Percentiles rank a stretch among this genome's conserved stretches.
phyloP scores from a whole-genome alignment of 1,139 yeast genomes.

The Pichia sp. region DNA sequence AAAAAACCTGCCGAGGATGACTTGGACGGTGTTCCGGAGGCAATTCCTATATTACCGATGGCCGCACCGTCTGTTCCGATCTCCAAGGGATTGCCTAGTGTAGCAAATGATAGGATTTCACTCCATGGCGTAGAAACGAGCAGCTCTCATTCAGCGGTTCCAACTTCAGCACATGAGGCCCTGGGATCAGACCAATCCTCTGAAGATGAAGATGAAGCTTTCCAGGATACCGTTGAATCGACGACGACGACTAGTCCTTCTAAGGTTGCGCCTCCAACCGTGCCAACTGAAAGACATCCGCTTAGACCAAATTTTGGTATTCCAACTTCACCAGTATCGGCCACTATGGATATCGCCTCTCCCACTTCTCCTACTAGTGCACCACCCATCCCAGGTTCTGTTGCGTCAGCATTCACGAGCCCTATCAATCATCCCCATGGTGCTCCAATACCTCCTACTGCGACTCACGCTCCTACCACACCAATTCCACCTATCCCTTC shows the following conservation, averaged over 20 bases:
- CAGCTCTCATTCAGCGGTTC: background rate
- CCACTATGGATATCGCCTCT: background rate
- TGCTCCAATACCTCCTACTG: background rate
- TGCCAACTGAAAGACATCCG: conserved; percentile 4
- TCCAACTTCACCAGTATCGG: conserved; percentile 6
- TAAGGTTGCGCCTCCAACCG: background rate
- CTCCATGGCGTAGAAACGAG: no score
- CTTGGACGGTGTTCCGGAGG: conserved; percentile 38
- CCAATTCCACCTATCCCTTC: conserved; percentile 4
- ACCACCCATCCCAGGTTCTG: background rate
- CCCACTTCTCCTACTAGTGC: background rate
- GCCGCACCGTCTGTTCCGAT: conserved; percentile 5
- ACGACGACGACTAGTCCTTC: conserved; percentile 9
- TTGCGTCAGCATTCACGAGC: background rate
- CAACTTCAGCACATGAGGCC: background rate
- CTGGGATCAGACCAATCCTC: conserved; percentile 1
- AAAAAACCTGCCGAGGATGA: conserved; percentile 10
- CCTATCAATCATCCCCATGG: background rate
- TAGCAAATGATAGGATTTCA: no score
- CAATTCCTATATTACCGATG: conserved; percentile 30
- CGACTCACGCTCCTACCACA: background rate
- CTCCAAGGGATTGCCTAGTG: no score
- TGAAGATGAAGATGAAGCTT: conserved; percentile 19
- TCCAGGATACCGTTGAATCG: conserved; percentile 7
- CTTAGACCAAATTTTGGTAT: conserved; percentile 7